Evolutionary conservation across 2,329 filamentous ascomycete species (phyloP).

Genomic region (Hypoxylon sp.): DNA sequence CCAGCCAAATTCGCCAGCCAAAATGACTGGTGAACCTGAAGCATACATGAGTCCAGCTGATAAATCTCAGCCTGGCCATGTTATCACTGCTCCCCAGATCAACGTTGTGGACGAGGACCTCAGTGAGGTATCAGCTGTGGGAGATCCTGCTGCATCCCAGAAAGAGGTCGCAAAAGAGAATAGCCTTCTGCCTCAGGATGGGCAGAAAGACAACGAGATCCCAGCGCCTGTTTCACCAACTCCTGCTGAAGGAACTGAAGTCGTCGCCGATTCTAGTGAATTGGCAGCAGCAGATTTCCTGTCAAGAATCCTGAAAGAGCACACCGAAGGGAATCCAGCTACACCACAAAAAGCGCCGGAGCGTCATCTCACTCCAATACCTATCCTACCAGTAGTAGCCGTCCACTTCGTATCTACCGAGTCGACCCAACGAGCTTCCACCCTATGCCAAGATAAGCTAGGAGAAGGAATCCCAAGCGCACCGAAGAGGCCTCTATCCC

Average conservation of each 20-base stretch:
- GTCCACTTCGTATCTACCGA: background rate
- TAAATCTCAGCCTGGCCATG: background rate
- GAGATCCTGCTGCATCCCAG: background rate
- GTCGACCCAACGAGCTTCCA: slow-evolving; percentile 14
- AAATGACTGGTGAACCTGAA: background rate
- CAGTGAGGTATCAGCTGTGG: background rate
- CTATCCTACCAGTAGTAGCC: background rate
- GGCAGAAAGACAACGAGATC: background rate
- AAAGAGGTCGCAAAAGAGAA: background rate
- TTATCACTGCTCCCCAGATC: background rate
- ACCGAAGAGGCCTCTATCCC: slow-evolving; percentile 4
- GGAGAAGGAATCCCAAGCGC: slow-evolving; percentile 4
- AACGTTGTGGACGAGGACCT: background rate
- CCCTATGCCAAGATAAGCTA: slow-evolving; percentile 1
- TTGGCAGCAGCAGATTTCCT: background rate
- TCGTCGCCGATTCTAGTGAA: background rate
- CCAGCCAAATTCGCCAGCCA: background rate
- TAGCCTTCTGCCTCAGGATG: background rate
- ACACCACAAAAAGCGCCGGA: background rate
- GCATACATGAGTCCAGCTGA: background rate
- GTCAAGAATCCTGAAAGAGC: background rate
- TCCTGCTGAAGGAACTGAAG: background rate
- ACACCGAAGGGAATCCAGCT: background rate
- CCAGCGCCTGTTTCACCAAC: background rate
- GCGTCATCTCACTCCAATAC: background rate